phyloP scores from a whole-genome alignment of 345 rosid genomes.

The Limnanthes douglasii region DNA sequence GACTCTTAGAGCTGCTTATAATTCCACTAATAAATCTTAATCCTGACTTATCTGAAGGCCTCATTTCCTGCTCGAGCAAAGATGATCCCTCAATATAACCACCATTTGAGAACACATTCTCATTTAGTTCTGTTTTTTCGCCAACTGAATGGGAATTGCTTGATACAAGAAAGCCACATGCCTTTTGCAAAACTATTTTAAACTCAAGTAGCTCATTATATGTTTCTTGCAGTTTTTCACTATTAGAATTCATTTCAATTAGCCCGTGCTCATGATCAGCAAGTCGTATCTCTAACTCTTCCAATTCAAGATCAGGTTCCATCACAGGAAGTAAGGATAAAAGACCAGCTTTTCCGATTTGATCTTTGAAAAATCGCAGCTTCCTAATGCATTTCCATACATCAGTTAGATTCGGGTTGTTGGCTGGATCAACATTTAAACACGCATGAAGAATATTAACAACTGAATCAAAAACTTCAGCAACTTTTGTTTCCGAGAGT shows the following conservation, averaged over 20 bases:
- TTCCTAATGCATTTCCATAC: too few relatives aligned
- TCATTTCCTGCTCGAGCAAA: slow-evolving; percentile 73
- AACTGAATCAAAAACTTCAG: too few relatives aligned
- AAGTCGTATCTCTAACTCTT: slow-evolving; percentile 83
- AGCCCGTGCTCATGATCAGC: slow-evolving; percentile 85
- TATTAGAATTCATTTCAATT: slow-evolving; percentile 83
- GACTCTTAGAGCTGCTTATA: slow-evolving; percentile 50
- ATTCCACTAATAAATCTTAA: slow-evolving; percentile 86
- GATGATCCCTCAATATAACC: slow-evolving; percentile 39
- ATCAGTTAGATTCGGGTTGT: too few relatives aligned
- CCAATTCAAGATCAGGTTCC: too few relatives aligned
- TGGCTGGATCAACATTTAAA: too few relatives aligned
- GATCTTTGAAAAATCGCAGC: too few relatives aligned
- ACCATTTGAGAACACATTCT: slow-evolving; percentile 38
- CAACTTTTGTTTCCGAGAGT: too few relatives aligned
- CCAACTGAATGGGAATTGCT: slow-evolving; percentile 46
- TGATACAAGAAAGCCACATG: slow-evolving; percentile 70
- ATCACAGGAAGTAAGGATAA: too few relatives aligned
- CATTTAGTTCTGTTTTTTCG: slow-evolving; percentile 67
- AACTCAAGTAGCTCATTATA: slow-evolving; percentile 91
- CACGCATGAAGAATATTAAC: too few relatives aligned
- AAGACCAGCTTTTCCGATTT: too few relatives aligned
- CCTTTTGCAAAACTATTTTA: slow-evolving; percentile 86
- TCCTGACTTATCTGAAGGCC: slow-evolving; percentile 58
- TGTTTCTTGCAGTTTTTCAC: slow-evolving; percentile 77